phyloP scores from a whole-genome alignment of 208 protist genomes.

The Crithidia sp. region DNA sequence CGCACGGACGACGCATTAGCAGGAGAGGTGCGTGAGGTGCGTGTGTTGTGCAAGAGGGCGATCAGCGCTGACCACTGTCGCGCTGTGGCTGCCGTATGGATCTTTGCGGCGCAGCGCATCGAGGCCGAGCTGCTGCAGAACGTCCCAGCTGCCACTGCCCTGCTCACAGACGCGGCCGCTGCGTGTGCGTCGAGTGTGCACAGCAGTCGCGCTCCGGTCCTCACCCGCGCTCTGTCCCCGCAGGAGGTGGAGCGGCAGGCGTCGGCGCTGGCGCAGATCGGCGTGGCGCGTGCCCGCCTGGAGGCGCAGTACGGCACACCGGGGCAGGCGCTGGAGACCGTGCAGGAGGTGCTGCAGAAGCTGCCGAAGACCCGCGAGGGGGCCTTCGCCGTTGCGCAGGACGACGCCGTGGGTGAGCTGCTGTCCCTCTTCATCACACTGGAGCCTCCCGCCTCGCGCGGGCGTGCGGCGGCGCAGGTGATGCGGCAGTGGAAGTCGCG shows the following conservation, averaged over 20 bases:
- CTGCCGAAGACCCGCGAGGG: conserved; percentile 76
- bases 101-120: conserved; percentile 62
- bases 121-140: conserved; percentile 54
- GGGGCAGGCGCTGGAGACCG: conserved; percentile 62
- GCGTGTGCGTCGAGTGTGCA: conserved; percentile 25
- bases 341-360: conserved; percentile 59
- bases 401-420: conserved; percentile 58
- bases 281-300: conserved; percentile 33
- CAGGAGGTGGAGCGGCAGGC: conserved; percentile 54
- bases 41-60: conserved; percentile 46
- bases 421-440: conserved; percentile 69
- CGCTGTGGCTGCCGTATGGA: conserved; percentile 53
- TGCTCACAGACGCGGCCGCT: conserved; percentile 40
- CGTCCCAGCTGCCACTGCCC: conserved; percentile 35
- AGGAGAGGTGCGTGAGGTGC: conserved; percentile 35
- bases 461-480: conserved; percentile 64
- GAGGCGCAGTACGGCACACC: conserved; percentile 35
- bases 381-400: conserved; percentile 50
- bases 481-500: conserved; percentile 71
- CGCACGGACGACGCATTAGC: conserved; percentile 25
- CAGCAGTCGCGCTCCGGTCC: conserved; percentile 14
- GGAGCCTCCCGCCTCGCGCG: conserved; percentile 55
- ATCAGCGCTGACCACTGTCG: conserved; percentile 56
- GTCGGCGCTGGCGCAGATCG: conserved; percentile 43
- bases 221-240: conserved; percentile 19